Percentiles rank a stretch among this genome's conserved stretches.
These are phyloP conservation scores for Penicillium flavigenum DNA, from an alignment of 495 filamentous ascomycete genomes.

Conservation along the genomic window DNA sequence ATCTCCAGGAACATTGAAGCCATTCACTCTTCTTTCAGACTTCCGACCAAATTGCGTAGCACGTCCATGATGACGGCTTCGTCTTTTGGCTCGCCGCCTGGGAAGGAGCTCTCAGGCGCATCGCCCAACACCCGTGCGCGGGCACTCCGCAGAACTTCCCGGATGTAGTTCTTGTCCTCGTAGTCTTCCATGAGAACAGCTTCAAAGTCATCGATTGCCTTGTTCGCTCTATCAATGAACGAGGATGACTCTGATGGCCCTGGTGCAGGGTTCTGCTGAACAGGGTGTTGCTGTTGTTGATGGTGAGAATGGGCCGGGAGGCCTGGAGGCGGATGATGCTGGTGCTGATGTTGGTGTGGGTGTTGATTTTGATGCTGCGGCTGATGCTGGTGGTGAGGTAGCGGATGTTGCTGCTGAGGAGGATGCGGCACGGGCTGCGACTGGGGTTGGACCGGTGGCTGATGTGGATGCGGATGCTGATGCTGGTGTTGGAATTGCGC, in stretches of 20 bases:
- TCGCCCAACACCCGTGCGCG: constrained; percentile 46
- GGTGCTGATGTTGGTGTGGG: constrained; percentile 23
- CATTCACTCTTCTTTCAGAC: constrained; percentile 39
- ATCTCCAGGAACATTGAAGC: neutral
- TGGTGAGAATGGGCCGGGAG: constrained; percentile 29
- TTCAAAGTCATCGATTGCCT: constrained; percentile 52
- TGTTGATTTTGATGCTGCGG: constrained; percentile 21
- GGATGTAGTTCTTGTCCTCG: constrained; percentile 52
- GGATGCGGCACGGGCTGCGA: constrained; percentile 31
- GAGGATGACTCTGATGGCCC: constrained; percentile 48
- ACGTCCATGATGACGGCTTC: constrained; percentile 48
- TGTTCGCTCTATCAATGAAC: constrained; percentile 50
- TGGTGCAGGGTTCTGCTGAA: constrained; percentile 36
- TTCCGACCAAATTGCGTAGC: constrained; percentile 43
- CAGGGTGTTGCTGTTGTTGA: constrained; percentile 31
- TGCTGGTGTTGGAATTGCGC: constrained; percentile 22
- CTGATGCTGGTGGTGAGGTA: constrained; percentile 20
- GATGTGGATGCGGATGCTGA: constrained; percentile 28
- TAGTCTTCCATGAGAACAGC: constrained; percentile 50
- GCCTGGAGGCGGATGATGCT: constrained; percentile 38
- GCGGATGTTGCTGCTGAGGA: constrained; percentile 18
- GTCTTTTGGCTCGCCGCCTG: constrained; percentile 48
- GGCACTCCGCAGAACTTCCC: constrained; percentile 50
- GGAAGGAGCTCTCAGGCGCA: constrained; percentile 48
- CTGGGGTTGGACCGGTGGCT: constrained; percentile 26